Percentiles rank a stretch among this genome's conserved stretches.
Evolutionary conservation across 805 yeast species (phyloP).

Genomic region (Ogataea naganishii): DNA sequence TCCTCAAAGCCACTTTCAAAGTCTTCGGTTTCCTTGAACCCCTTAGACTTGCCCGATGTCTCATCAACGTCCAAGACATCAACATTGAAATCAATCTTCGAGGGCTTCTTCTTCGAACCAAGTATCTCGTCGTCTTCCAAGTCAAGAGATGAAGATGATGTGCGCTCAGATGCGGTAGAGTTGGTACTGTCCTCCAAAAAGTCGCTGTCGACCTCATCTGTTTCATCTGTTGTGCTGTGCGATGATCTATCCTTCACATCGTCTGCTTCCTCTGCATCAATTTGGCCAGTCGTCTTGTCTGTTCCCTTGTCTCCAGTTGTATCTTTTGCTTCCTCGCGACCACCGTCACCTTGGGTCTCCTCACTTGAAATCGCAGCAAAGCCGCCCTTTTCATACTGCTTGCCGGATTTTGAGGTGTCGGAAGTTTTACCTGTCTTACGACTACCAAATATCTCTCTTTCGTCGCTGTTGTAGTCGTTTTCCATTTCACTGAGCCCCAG

Average conservation of each 20-base stretch:
- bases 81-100: conserved; percentile 6
- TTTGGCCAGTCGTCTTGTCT: conserved; percentile 1
- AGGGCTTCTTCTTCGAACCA: too few relatives aligned
- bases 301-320: conserved; percentile 5
- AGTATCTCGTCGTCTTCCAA: too few relatives aligned
- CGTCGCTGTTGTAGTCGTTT: conserved; percentile 3
- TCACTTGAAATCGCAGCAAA: conserved; percentile 14
- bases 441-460: neutral
- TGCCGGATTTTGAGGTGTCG: conserved; percentile 1
- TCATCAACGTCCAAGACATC: conserved; percentile 13
- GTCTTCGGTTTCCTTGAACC: conserved; percentile 17
- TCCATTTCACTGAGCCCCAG: conserved; percentile 17
- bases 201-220: too few relatives aligned
- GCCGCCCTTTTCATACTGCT: conserved; percentile 12
- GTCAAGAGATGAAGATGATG: too few relatives aligned
- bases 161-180: too few relatives aligned
- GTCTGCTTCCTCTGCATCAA: conserved; percentile 3
- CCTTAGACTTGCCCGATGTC: conserved; percentile 13
- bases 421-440: neutral
- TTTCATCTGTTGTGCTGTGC: too few relatives aligned
- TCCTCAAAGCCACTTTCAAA: too few relatives aligned
- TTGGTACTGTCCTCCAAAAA: too few relatives aligned
- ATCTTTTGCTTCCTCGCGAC: neutral
- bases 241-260: too few relatives aligned
- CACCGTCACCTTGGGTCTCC: conserved; percentile 4